Base-by-base conservation (phyloP, 176 grass and related monocot species). In the Eleusine coracana region DNA sequence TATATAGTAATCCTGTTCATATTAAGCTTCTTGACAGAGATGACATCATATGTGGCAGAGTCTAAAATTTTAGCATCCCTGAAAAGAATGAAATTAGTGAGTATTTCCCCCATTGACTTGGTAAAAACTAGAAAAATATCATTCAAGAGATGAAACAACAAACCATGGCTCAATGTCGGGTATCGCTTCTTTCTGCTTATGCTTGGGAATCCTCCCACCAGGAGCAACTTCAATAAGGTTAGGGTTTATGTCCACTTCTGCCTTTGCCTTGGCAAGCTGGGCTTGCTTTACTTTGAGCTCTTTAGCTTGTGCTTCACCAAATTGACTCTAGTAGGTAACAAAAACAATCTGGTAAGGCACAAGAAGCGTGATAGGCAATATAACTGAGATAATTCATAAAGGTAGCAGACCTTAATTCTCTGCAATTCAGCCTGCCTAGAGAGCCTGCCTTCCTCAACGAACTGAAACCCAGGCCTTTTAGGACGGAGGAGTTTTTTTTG, bases 131-230 rank as follows among this genome's bases (percentile, higher is more conserved):
- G 14, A 78, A 40, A 40, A 52, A 7, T 6, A 80, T 67, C 4
- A 21, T 71, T 31, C 37, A 73, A 87, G 42, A 60, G 25, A 40
- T 5, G 56, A 40, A 70, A 68, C 13, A 74, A 21, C 83, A 82
- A 92, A 98, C 91, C 96, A 98, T 90, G 93, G 94, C 89, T 98
- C 96, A 80, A 98, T 95, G 65, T 92, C 91, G 83, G 96, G 96
- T 58, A 98, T 93, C 77, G 73, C 93, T 85, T 98, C 93, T 83
- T 95, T 95, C 37, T 89, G 85, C 80, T 93, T 98, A 79, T 90
- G 90, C 68, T 98, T 98, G 75, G 78, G 84, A 77, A 78, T 54
- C 70, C 88, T 90, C 77, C 79, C 77, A 49, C 92, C 75, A 48
- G 77, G 48, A 41, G 84, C 92, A 87, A 98, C 87, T 84, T 94